phyloP scores from a whole-genome alignment of 805 yeast genomes.

The Starmerella floricola region DNA sequence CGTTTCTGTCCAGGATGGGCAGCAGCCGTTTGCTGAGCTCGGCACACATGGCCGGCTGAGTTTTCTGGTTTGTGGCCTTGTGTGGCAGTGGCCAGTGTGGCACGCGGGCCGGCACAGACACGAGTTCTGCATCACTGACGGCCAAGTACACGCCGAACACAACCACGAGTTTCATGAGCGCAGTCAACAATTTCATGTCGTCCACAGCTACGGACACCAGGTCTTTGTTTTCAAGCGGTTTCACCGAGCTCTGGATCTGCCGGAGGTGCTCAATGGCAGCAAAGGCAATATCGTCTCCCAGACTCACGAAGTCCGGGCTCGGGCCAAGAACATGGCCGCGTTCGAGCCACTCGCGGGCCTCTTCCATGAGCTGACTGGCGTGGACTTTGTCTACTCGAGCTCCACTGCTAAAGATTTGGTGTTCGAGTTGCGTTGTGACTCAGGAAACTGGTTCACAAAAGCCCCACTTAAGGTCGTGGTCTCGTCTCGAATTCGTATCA shows the following conservation, averaged over 20 bases:
- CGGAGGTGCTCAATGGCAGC: slow-evolving; percentile 3
- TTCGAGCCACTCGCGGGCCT: slow-evolving; percentile 15
- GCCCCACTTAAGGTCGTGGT: background rate
- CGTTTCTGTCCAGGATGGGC: slow-evolving; percentile 13
- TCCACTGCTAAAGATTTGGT: too few relatives aligned
- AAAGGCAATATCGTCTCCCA: background rate
- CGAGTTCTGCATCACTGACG: slow-evolving; percentile 23
- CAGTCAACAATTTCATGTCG: slow-evolving; percentile 67
- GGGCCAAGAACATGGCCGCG: background rate
- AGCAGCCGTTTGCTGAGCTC: background rate
- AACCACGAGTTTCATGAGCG: slow-evolving; percentile 50
- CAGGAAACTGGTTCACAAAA: background rate
- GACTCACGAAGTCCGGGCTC: background rate
- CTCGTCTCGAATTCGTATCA: too few relatives aligned
- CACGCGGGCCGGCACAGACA: slow-evolving; percentile 3
- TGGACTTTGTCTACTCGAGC: background rate
- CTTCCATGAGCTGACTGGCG: slow-evolving; percentile 3
- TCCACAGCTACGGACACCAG: slow-evolving; percentile 55
- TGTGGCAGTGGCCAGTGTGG: slow-evolving; percentile 10
- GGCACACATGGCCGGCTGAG: background rate
- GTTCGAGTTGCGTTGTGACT: background rate
- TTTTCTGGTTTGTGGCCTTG: background rate
- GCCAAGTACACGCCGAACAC: slow-evolving; percentile 61
- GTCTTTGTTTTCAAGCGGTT: slow-evolving; percentile 2
- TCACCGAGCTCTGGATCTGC: slow-evolving; percentile 1